Evolutionary conservation across 1,139 yeast species (phyloP), one percentile per base, ranked within the genome.

Genomic region (Magnusiomyces sp.): DNA sequence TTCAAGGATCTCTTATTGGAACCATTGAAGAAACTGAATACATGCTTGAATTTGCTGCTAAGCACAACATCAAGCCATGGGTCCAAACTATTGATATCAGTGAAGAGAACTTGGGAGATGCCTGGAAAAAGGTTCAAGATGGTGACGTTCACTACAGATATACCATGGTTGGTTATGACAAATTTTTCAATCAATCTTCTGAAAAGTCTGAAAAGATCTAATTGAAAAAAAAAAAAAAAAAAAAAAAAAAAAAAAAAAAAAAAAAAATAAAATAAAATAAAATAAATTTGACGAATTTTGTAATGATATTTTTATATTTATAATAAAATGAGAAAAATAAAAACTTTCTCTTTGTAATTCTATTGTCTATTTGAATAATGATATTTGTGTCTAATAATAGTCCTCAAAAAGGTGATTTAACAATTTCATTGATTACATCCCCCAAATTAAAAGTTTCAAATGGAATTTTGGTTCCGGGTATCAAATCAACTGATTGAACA

Each of bases 101-200:
- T 49, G 80, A 75, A 60, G 75, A 69, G 40, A 37, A 23, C 11
- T 17, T 43, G 6, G 49, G 74, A 44, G 70, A 73, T n/a, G n/a
- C n/a, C n/a, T n/a, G n/a, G n/a, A 31, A 29, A 6, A 17, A 23
- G n/a, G n/a, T 27, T 5, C 31, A 45, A n/a, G 16, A 72, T 72
- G 80, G 81, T 59, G 81, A 80, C 54, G 83, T 79, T 50, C 74
- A 76, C 57, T 83, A 80, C 65, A 77, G 88, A 70, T 75, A 79
- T 60, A 81, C 81, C 9, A 69, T 82, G 59, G 75, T 77, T 49
- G 80, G 76, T 31, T 76, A 70, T 61, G 79, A 78, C 55, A 71
- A 77, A 62, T 58, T 48, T 36, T 53, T 55, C 40, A 49, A 48
- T n/a, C n/a, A n/a, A n/a, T n/a, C n/a, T n/a, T n/a, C n/a, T n/a